Conservation (phyloP, 179 eudicot species). For the Silene noctiflora region DNA sequence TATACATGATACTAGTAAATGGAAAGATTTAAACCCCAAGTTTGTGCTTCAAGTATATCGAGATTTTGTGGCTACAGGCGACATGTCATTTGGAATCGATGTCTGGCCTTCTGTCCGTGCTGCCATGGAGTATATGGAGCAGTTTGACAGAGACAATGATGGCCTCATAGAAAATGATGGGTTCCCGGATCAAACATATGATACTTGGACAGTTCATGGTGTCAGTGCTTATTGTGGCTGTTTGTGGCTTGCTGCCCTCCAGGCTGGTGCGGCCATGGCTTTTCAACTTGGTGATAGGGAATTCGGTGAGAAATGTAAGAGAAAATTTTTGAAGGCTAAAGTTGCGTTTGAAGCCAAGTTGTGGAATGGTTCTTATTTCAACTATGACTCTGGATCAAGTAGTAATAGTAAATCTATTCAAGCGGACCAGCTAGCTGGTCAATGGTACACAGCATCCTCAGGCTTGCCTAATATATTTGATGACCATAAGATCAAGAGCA, state of each 20-base stretch:
- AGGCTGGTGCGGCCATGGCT: constrained; percentile 96
- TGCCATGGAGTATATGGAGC: constrained; percentile 96
- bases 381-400: constrained; percentile 95
- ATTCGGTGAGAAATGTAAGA: constrained; percentile 72
- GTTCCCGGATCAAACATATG: constrained; percentile 95
- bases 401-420: constrained; percentile 93
- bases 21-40: constrained; percentile 95
- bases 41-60: constrained; percentile 96
- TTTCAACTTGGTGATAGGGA: constrained; percentile 69
- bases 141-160: constrained; percentile 79
- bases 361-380: constrained; percentile 95
- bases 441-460: constrained; percentile 91
- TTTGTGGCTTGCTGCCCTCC: constrained; percentile 91
- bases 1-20: constrained; percentile 91
- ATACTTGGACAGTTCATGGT: constrained; percentile 98
- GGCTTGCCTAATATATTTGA: constrained; percentile 82
- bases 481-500: constrained; percentile 60
- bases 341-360: constrained; percentile 62
- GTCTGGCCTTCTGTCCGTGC: constrained; percentile 98
- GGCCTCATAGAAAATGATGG: constrained; percentile 94
- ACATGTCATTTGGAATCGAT: constrained; percentile 81
- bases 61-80: constrained; percentile 87
- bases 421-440: constrained; percentile 95
- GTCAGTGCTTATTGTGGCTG: constrained; percentile 95
- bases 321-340: constrained; percentile 60